Evolutionary conservation across 495 filamentous ascomycete species (phyloP), one percentile per base, ranked within the genome.

Genomic region (Paragyromitra xinjiangensis): DNA sequence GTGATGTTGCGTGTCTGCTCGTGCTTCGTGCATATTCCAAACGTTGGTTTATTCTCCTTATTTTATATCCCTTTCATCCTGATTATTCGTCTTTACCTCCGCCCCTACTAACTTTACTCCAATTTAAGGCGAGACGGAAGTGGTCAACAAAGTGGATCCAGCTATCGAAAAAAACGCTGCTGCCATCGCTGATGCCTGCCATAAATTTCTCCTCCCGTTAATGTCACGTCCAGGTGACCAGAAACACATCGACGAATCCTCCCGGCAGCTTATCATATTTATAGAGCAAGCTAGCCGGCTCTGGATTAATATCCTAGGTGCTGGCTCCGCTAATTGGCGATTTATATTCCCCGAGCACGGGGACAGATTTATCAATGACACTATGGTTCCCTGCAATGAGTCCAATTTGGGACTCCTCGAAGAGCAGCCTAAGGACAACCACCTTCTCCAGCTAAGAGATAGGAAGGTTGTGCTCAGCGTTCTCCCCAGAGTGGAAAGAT

Each of bases 211-310:
- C 34, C 40, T 66, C 34, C 68, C 77, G 2, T 44, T 79, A 6
- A 70, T 79, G 74, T 79, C 77, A 26, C 75, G 77, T 2, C 77
- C 77, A 19, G 45, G 61, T 2, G 77, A 79, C 24, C 42, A 58
- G 44, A 77, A 78, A 8, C 77, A 79, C 51, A 65, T 71, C 7
- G 77, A 79, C 9, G 77, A 79, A 39, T 79, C 77, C 6, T 62
- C 59, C 34, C 75, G 75, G 5, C 61, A 64, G 5, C 75, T 79
- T 1, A 16, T 65, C 5, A 61, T 50, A 9, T 50, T 70, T 1
- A 66, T 79, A 8, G 75, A 78, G 7, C 77, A 79, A 12, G 77
- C 77, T 12, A 71, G 51, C 24, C 75, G 77, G 8, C 37, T 79
- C 4, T 64, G 74, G 53, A 40, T 78, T 16, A 42, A 53, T 29